A percentile compares a stretch with the other conserved stretches of the same genome.
These are phyloP conservation scores for Leccinum sublutescens DNA, from an alignment of 768 basidiomycete species.

Conservation along the genomic window DNA sequence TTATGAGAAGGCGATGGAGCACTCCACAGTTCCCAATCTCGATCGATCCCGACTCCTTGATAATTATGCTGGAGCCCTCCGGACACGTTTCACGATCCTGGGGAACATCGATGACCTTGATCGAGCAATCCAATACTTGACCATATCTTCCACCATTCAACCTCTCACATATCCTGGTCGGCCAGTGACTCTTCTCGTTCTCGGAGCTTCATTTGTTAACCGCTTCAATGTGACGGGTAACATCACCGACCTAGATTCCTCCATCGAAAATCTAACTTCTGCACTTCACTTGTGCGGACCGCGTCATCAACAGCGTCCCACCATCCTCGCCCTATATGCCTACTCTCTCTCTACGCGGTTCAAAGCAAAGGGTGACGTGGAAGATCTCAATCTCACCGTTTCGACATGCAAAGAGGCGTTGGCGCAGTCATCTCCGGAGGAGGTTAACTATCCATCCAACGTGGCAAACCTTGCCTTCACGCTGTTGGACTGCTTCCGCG, in stretches of 20 bases:
- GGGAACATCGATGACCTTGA: conserved; percentile 24
- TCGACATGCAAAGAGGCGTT: conserved; percentile 20
- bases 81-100: conserved; percentile 10
- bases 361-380: conserved; percentile 9
- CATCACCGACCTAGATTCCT: conserved; percentile 14
- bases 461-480: conserved; percentile 4
- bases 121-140: conserved; percentile 21
- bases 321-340: conserved; percentile 13
- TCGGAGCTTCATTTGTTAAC: conserved; percentile 4
- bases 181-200: conserved; percentile 13
- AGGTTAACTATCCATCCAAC: neutral
- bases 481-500: conserved; percentile 11
- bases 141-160: conserved; percentile 16
- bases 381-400: conserved; percentile 16
- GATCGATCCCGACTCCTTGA: conserved; percentile 19
- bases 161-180: conserved; percentile 5
- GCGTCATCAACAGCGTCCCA: conserved; percentile 2
- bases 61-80: conserved; percentile 20
- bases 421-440: conserved; percentile 1
- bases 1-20: conserved; percentile 14
- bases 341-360: conserved; percentile 16
- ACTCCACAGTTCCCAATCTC: conserved; percentile 16
- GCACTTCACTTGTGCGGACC: conserved; percentile 14
- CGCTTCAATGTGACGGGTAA: conserved; percentile 13
- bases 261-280: conserved; percentile 15